These are phyloP conservation scores for Candida maris DNA, from an alignment of 805 yeast genomes.

Conservation along the genomic window DNA sequence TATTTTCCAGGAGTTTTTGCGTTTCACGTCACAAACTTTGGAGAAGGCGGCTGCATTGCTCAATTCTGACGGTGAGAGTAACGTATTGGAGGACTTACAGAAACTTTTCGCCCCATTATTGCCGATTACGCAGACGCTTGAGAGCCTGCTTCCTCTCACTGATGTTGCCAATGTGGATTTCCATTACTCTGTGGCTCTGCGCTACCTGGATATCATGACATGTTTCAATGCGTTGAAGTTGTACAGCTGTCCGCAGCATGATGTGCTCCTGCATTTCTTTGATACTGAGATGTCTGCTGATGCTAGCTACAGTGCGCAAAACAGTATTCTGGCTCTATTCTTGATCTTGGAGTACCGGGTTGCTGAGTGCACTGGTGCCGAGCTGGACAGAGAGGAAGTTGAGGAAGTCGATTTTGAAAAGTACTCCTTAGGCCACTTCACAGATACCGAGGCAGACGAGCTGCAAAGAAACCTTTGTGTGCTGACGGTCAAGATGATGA, in stretches of 20 bases:
- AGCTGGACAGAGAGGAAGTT: constrained; percentile 48
- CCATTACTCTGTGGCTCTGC: constrained; percentile 8
- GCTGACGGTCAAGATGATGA: constrained; percentile 21
- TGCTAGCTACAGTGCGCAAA: constrained; percentile 31
- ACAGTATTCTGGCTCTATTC: constrained; percentile 39
- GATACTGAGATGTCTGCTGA: constrained; percentile 23
- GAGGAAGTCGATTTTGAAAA: constrained; percentile 39
- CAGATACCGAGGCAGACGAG: constrained; percentile 10
- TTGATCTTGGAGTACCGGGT: constrained; percentile 46
- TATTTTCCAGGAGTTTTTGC: constrained; percentile 8
- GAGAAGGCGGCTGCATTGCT: constrained; percentile 10
- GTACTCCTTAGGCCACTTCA: constrained; percentile 9
- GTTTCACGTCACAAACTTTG: constrained; percentile 13
- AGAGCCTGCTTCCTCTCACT: constrained; percentile 3
- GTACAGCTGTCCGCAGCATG: constrained; percentile 28
- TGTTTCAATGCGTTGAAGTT: constrained; percentile 23
- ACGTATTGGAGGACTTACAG: constrained; percentile 11
- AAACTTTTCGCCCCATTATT: constrained; percentile 8
- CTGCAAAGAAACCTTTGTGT: constrained; percentile 22
- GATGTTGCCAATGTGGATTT: constrained; percentile 3
- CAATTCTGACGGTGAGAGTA: constrained; percentile 11
- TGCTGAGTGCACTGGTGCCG: constrained; percentile 34
- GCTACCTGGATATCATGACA: constrained; percentile 18
- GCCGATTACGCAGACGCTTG: constrained; percentile 9
- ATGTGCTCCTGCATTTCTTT: constrained; percentile 34